Percentiles rank a stretch among this genome's conserved stretches.
Conservation (phyloP, 2,329 filamentous ascomycete species). For the Trichoderma atrobrunneum region DNA sequence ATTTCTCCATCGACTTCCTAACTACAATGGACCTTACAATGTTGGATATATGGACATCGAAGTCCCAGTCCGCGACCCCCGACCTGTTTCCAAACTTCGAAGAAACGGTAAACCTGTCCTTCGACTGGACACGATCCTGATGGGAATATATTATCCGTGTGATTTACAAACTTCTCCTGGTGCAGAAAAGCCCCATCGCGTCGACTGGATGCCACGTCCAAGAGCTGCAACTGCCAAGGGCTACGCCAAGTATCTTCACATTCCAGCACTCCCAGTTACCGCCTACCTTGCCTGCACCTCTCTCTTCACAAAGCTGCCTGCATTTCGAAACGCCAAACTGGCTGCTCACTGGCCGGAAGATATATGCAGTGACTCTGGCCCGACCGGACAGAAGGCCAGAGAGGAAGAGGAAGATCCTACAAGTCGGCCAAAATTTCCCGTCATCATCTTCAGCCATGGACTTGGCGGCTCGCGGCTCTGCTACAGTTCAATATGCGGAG, state of each 20-base stretch:
- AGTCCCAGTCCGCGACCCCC: conserved; percentile 49
- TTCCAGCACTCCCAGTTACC: conserved; percentile 48
- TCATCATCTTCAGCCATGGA: conserved; percentile 66
- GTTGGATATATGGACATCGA: conserved; percentile 69
- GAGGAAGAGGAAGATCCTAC: not conserved
- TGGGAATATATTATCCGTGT: conserved; percentile 65
- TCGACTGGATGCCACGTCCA: conserved; percentile 62
- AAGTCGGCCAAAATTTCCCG: conserved; percentile 51
- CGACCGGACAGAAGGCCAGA: conserved; percentile 34
- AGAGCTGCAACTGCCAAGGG: conserved; percentile 54
- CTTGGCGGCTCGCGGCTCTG: conserved; percentile 61
- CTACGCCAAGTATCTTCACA: conserved; percentile 59
- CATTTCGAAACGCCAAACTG: conserved; percentile 58
- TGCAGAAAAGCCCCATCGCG: conserved; percentile 46
- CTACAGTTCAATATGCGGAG: conserved; percentile 61
- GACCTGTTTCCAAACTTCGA: conserved; percentile 41
- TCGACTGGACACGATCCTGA: conserved; percentile 55
- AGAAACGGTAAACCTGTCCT: conserved; percentile 39
- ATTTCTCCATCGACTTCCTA: conserved; percentile 51
- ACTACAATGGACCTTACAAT: conserved; percentile 62
- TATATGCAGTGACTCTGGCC: conserved; percentile 34
- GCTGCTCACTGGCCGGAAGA: conserved; percentile 53
- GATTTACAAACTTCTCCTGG: conserved; percentile 36
- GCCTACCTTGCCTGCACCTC: conserved; percentile 55
- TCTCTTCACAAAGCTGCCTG: conserved; percentile 64